Evolutionary conservation across 331 rosid genomes (phyloP), one percentile per base, ranked within the genome.

Genomic region (Arachis monticola): DNA sequence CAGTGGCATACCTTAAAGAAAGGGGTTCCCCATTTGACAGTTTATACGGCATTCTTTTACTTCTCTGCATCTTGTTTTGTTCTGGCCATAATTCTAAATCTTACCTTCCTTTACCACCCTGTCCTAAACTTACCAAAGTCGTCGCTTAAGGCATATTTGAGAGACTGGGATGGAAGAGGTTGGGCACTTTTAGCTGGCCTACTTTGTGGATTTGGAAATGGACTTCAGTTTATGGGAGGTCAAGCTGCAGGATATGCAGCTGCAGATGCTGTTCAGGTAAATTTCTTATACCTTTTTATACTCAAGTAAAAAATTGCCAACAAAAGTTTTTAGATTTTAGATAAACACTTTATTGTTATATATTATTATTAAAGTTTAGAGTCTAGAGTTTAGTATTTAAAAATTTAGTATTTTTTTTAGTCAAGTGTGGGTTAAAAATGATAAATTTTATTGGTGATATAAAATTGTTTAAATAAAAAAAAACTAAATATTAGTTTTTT

Each of bases 231-330:
- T 58, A 93, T 93, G 98, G 98, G 98, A 42, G 98, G 98, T 50
- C 88, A 93, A 73, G 97, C 97, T 60, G 98, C 98, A 30, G 98
- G 98, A 40, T 93, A 91, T 80, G 98, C 98, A 1, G 97, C 98
- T 55, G 98, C 98, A 35, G 97, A 93, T 87, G 92, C 98, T 11
- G 98, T 91, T 57, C 98, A 93, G 85, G 98, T 91, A 64, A 76
- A 32, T 14, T 12, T 45, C 14, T 5, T 35, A 5, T 32, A 11
- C 5, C 48, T n/a, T 50, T 46, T n/a, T 50, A 35, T 40, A 30
- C 63, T 4, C 22, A 27, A 8, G 10, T 0, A 38, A 48, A 32
- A 1, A 48, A 67, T 31, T 2, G 4, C 46, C 65, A 5, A 46
- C 6, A 17, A 17, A 14, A 41, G 44, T 42, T 14, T 17, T 32